Conservation (phyloP, 345 rosid species). For the Citrus hindsii region DNA sequence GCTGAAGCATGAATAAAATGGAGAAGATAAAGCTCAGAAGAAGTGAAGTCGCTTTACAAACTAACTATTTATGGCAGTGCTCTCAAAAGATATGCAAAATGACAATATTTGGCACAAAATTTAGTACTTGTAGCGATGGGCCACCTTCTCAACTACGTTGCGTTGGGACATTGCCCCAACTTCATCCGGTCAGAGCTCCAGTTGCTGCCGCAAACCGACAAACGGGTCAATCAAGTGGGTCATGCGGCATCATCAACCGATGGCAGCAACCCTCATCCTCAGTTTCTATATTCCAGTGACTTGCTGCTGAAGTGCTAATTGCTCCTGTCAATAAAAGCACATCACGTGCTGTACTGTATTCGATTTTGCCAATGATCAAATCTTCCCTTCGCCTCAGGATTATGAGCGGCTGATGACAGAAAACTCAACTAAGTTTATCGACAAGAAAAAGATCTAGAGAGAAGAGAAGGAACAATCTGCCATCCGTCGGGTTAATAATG, state of each 20-base stretch:
- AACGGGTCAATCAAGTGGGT: constrained; percentile 17
- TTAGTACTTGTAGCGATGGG: neutral
- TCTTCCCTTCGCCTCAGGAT: neutral
- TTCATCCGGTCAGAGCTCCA: constrained; percentile 6
- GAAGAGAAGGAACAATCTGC: no score
- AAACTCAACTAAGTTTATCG: no score
- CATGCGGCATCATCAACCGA: neutral
- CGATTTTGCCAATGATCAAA: neutral
- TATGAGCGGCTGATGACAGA: neutral
- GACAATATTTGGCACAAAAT: neutral
- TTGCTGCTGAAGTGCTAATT: neutral
- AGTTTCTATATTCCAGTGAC: neutral
- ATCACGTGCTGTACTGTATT: neutral
- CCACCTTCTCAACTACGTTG: neutral
- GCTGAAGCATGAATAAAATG: neutral
- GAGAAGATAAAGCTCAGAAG: neutral
- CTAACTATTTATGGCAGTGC: neutral
- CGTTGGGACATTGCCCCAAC: neutral
- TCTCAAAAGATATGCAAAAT: neutral
- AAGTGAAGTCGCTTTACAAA: neutral
- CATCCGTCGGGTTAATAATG: no score
- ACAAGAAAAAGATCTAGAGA: no score
- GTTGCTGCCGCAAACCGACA: constrained; percentile 11
- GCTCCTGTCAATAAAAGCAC: neutral
- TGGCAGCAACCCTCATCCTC: constrained; percentile 23